Conservation (phyloP, 768 basidiomycete species). For the Leccinellum albellum region DNA sequence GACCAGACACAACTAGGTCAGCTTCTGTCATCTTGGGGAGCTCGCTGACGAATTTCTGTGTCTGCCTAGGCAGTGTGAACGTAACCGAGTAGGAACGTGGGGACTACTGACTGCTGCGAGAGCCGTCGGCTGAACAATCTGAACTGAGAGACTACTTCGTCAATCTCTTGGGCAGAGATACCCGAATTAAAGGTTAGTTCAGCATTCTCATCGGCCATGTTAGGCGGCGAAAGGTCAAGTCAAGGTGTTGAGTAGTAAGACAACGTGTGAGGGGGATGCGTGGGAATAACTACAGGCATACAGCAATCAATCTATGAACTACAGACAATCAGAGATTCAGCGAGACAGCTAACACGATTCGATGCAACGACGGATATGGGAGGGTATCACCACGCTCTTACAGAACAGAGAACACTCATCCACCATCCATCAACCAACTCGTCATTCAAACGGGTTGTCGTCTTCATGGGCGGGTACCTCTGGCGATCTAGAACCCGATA, state of each 20-base stretch:
- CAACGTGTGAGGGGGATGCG: slow-evolving; percentile 9
- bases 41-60: slow-evolving; percentile 37
- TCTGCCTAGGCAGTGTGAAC: slow-evolving; percentile 28
- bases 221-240: not conserved
- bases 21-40: slow-evolving; percentile 52
- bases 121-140: slow-evolving; percentile 23
- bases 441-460: slow-evolving; percentile 64
- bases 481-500: slow-evolving; percentile 29
- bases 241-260: not conserved
- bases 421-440: not conserved
- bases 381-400: slow-evolving; percentile 26
- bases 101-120: slow-evolving; percentile 24
- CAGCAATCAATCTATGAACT: slow-evolving; percentile 21
- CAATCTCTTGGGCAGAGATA: slow-evolving; percentile 28
- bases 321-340: slow-evolving; percentile 27
- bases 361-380: slow-evolving; percentile 23
- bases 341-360: slow-evolving; percentile 24
- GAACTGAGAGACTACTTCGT: slow-evolving; percentile 30
- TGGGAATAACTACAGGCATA: slow-evolving; percentile 29
- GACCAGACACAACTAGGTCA: slow-evolving; percentile 44
- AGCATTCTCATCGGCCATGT: slow-evolving; percentile 22
- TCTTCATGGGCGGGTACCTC: slow-evolving; percentile 44
- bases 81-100: not conserved
- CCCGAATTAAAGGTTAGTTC: slow-evolving; percentile 6
- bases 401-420: slow-evolving; percentile 12